Base-by-base conservation (phyloP, 148 eudicot species). In the Rhododendron henanense region DNA sequence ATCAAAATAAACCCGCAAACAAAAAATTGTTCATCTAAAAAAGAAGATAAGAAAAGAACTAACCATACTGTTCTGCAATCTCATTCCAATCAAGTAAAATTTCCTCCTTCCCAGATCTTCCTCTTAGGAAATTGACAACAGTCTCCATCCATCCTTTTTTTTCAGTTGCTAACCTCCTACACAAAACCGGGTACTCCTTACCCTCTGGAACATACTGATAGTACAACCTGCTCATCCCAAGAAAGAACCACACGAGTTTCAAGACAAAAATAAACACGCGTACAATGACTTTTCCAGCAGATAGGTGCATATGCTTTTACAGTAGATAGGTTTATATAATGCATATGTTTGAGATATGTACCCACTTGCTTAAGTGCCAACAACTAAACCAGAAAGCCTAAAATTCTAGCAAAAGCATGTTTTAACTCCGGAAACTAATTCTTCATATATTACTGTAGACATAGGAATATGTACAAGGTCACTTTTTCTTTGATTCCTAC, bases 71-170 rank as follows among this genome's bases (percentile, higher is more conserved):
- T 89, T 91, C 89, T 14, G 94, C 96, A 86, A 97, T 93, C 87
- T 93, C 93, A 92, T 97, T 97, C 99, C 99, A 97, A 84, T 97
- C 98, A 13, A 97, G 96, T 90, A 97, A 90, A 45, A 94, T 86
- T 90, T 94, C 95, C 86, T 92, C 96, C 85, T 33, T 87, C 53
- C 79, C 87, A 81, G 83, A 83, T 82, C 81, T 87, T 81, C 90
- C 89, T 83, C 78, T 92, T 41, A 91, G 79, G 82, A 79, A 89
- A 87, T 88, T 80, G 85, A 90, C 81, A 80, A 92, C 75, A 83
- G 84, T 88, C 80, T 89, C 89, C 80, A 90, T 69, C 91, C 93
- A 93, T 81, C 88, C 83, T 35, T 80, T 86, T 53, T 83, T 87
- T 81, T 86, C 94, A 82, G 71, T 77, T 35, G 89, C 91, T 51